Evolutionary conservation across 345 rosid genomes (phyloP), one percentile per base, ranked within the genome.

Genomic region (Microcos paniculata): DNA sequence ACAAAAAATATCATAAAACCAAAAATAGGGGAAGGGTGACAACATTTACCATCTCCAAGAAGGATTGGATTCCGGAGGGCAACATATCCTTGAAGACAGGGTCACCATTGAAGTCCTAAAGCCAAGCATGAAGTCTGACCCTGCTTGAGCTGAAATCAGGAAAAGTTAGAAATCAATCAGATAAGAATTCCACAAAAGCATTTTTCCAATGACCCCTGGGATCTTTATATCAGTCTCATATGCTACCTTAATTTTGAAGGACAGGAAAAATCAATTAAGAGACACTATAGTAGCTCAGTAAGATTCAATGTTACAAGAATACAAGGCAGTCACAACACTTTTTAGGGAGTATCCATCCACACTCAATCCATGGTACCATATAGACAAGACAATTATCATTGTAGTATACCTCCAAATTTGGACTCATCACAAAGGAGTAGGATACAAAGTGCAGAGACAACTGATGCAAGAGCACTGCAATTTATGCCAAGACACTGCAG

Each of bases 1-100:
- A 16, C 31, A 30, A 13, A 5, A 61, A 12, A 7, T 33, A 62
- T 53, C 26, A 33, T 21, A 35, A 65, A 62, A 19, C 9, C 3
- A 21, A 52, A 75, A 18, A 48, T 1, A 58, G 38, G n/a, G 2
- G 24, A 2, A n/a, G 3, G 61, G 48, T 59, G 13, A 26, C 12
- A 1, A 48, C 6, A 68, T 48, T 82, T 92, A 92, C 99, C 99
- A 93, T 91, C 93, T 91, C 99, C 98, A 93, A 71, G 79, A 76
- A 33, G 93, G 91, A 81, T 82, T 80, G 2, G 87, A 90, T 85
- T 95, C 99, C 35, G 90, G 69, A 42, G 98, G 96, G 71, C 83
- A 80, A 62, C 84, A 67, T 35, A 95, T 85, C 82, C 73, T 88
- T 6, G 88, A 82, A 57, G 84, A 83, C 30, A 88, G 59, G 12